These are phyloP conservation scores for Gnaphalium uliginosum DNA, from an alignment of 129 eudicot species.

Conservation along the genomic window DNA sequence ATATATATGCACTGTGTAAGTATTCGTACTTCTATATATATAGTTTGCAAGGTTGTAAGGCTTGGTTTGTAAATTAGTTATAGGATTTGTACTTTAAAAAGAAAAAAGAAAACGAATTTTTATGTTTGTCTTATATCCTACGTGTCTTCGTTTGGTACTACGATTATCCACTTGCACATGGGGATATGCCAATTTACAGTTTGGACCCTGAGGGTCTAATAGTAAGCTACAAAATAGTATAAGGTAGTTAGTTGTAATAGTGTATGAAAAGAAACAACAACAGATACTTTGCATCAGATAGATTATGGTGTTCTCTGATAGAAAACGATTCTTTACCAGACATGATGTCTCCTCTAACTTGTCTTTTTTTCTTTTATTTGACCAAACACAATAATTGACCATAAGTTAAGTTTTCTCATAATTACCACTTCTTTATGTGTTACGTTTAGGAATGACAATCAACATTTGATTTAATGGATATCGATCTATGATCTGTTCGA, in stretches of 20 bases:
- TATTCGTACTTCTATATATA: too few relatives aligned
- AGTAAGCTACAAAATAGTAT: neutral
- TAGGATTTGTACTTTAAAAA: too few relatives aligned
- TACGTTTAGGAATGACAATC: too few relatives aligned
- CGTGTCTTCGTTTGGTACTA: neutral
- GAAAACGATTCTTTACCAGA: constrained; percentile 14
- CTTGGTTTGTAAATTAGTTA: too few relatives aligned
- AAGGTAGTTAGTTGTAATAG: constrained; percentile 10
- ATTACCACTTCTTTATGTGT: neutral
- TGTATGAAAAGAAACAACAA: constrained; percentile 11
- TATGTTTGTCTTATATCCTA: neutral
- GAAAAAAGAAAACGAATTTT: neutral
- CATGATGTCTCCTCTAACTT: constrained; percentile 13
- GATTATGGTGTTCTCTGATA: constrained; percentile 22
- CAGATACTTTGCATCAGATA: neutral
- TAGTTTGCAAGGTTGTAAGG: too few relatives aligned
- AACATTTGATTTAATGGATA: too few relatives aligned
- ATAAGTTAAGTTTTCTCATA: neutral
- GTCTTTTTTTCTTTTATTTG: constrained; percentile 14
- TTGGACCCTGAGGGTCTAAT: neutral
- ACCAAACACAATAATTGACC: constrained; percentile 4
- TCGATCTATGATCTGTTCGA: too few relatives aligned
- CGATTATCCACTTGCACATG: neutral
- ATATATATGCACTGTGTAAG: too few relatives aligned
- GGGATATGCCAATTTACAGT: neutral